Conservation (phyloP, 352 stramenopile genomes). For the Phytopythium sindhum region DNA sequence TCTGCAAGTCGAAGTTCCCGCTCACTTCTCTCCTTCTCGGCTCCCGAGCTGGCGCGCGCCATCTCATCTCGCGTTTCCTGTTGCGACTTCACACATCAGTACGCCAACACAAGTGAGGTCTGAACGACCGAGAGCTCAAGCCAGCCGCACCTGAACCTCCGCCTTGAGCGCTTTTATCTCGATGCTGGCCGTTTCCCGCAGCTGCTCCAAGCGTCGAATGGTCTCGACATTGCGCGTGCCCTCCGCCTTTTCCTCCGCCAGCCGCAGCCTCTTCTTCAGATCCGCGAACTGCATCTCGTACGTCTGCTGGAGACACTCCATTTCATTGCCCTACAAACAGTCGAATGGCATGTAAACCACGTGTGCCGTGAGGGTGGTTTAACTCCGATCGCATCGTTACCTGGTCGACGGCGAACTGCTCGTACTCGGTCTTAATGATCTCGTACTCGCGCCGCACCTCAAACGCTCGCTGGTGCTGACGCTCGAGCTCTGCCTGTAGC, state of each 20-base stretch:
- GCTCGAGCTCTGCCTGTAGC: conserved; percentile 72
- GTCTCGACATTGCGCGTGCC: conserved; percentile 35
- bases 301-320: conserved; percentile 68
- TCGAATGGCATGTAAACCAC: background rate
- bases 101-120: background rate
- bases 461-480: conserved; percentile 62
- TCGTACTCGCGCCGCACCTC: conserved; percentile 71
- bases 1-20: conserved; percentile 48
- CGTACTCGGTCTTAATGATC: conserved; percentile 82
- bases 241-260: conserved; percentile 35
- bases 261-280: conserved; percentile 46
- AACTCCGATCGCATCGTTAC: conserved; percentile 7
- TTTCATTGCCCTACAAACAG: conserved; percentile 50
- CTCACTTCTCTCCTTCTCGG: conserved; percentile 35
- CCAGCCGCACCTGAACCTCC: conserved; percentile 46
- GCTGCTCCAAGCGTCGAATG: conserved; percentile 52
- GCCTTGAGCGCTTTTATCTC: conserved; percentile 63
- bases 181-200: conserved; percentile 40
- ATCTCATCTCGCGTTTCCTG: conserved; percentile 57
- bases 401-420: conserved; percentile 77
- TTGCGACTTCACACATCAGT: background rate
- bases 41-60: conserved; percentile 26
- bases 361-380: background rate
- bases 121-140: background rate
- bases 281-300: conserved; percentile 59